Conservation (phyloP, 2,329 filamentous ascomycete species). For the Berkeleyomyces basicola region DNA sequence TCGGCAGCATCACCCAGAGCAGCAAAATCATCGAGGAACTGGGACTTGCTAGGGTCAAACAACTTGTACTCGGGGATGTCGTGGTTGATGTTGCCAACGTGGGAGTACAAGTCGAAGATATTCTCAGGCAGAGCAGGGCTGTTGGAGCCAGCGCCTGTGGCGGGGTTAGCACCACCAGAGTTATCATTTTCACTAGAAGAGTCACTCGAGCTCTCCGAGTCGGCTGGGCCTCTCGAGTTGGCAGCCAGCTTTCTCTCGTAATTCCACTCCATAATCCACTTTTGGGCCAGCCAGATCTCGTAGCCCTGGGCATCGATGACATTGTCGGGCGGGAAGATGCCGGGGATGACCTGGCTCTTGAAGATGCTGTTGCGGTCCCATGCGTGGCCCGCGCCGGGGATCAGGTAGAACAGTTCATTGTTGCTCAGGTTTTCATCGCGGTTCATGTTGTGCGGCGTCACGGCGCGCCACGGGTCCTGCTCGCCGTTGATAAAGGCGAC, state of each 20-base stretch:
- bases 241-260: constrained; percentile 9
- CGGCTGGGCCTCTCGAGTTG: no score
- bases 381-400: constrained; percentile 61
- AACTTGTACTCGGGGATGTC: no score
- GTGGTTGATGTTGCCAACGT: no score
- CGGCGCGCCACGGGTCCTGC: constrained; percentile 64
- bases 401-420: constrained; percentile 55
- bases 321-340: constrained; percentile 38
- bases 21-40: no score
- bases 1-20: no score
- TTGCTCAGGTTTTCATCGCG: constrained; percentile 42
- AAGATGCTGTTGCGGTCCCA: constrained; percentile 63
- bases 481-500: constrained; percentile 65
- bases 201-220: no score
- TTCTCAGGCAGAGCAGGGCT: no score
- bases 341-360: constrained; percentile 37
- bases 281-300: constrained; percentile 44
- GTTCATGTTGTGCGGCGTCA: constrained; percentile 51
- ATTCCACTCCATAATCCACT: constrained; percentile 49
- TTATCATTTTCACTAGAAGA: no score
- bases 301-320: constrained; percentile 42
- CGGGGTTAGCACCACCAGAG: no score
- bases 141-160: no score
- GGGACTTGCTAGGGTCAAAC: no score
- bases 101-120: no score